Evolutionary conservation across 768 basidiomycete species (phyloP).

Genomic region (Tulasnella sp.): DNA sequence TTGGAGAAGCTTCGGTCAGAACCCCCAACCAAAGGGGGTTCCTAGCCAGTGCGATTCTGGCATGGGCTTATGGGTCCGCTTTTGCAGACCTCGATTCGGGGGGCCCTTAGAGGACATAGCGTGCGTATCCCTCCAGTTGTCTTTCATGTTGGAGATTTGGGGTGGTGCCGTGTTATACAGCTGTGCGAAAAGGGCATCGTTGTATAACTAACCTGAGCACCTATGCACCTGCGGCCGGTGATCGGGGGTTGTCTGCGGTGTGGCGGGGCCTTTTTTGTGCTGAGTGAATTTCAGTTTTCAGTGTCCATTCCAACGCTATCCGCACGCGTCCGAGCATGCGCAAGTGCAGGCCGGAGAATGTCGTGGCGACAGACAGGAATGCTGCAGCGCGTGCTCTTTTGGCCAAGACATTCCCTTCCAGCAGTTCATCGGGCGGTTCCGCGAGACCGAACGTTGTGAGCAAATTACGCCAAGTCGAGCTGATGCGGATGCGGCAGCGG

Average conservation of each 20-base stretch:
- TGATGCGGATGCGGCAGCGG: slow-evolving; percentile 64
- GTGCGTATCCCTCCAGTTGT: too few relatives aligned
- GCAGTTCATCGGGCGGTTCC: background rate
- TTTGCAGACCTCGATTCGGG: too few relatives aligned
- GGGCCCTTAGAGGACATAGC: too few relatives aligned
- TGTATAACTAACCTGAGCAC: too few relatives aligned
- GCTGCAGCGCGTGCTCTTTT: slow-evolving; percentile 41
- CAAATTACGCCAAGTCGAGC: slow-evolving; percentile 48
- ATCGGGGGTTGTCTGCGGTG: slow-evolving; percentile 38
- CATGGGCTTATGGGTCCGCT: too few relatives aligned
- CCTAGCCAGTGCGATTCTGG: too few relatives aligned
- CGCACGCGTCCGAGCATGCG: slow-evolving; percentile 45
- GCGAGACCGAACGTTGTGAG: slow-evolving; percentile 29
- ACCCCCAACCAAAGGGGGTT: too few relatives aligned
- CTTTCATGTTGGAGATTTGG: too few relatives aligned
- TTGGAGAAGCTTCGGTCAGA: too few relatives aligned
- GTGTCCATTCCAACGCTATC: background rate
- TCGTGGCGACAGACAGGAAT: slow-evolving; percentile 28
- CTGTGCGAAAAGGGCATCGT: too few relatives aligned
- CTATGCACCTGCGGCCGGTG: slow-evolving; percentile 24
- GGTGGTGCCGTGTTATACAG: too few relatives aligned
- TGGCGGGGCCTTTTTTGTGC: slow-evolving; percentile 48
- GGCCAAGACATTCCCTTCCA: slow-evolving; percentile 37
- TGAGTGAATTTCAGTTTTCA: slow-evolving; percentile 33
- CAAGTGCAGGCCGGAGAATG: slow-evolving; percentile 21